Conservation (phyloP, 2,329 filamentous ascomycete species). For the Phialophora tarda region DNA sequence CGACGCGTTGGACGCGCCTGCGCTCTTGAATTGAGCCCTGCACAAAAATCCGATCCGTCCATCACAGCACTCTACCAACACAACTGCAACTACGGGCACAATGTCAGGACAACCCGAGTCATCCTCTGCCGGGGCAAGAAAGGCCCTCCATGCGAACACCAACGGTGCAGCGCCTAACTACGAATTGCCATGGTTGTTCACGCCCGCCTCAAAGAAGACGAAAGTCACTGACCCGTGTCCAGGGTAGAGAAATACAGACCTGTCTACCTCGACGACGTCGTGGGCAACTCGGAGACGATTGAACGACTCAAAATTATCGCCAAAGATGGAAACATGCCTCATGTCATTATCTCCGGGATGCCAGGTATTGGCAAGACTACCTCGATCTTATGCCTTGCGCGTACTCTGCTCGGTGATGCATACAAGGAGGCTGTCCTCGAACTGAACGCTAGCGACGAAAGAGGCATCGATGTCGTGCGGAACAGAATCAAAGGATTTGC, state of each 20-base stretch:
- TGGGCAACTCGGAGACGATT: conserved; percentile 97
- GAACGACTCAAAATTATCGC: conserved; percentile 98
- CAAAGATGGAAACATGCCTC: conserved; percentile 98
- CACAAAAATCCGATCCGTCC: neutral
- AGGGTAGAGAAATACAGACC: conserved; percentile 99
- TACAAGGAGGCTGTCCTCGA: conserved; percentile 98
- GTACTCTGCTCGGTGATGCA: conserved; percentile 85
- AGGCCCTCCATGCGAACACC: conserved; percentile 49
- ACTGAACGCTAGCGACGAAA: conserved; percentile 93
- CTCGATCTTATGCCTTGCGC: conserved; percentile 87
- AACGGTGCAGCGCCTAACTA: conserved; percentile 52
- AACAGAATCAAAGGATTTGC: conserved; percentile 98
- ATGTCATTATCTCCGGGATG: conserved; percentile 99
- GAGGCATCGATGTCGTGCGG: conserved; percentile 95
- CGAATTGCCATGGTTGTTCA: conserved; percentile 55
- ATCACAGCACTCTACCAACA: neutral
- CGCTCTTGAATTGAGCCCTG: neutral
- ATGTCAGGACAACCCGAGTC: conserved; percentile 53
- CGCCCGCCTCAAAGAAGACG: neutral
- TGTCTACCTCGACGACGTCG: conserved; percentile 92
- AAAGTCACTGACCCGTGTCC: conserved; percentile 16
- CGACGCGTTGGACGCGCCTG: conserved; percentile 19
- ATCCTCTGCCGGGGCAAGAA: conserved; percentile 51
- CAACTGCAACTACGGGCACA: neutral
- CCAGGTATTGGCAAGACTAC: conserved; percentile 99